phyloP scores from a whole-genome alignment of 1,139 yeast genomes.

The Arxiozyma bovina region DNA sequence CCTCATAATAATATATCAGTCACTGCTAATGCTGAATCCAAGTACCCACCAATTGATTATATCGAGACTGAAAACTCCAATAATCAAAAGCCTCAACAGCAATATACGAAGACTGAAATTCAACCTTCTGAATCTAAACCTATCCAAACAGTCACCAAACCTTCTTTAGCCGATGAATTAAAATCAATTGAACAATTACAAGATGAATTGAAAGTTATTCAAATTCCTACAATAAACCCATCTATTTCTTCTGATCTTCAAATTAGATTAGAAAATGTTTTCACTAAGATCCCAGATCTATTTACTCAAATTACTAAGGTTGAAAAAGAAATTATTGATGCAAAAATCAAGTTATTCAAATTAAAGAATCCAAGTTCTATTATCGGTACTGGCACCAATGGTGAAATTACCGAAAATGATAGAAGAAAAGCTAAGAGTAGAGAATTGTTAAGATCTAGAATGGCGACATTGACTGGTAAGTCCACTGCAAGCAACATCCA shows the following conservation, averaged over 20 bases:
- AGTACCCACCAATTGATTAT: slow-evolving; percentile 7
- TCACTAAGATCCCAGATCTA: slow-evolving; percentile 62
- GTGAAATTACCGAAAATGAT: slow-evolving; percentile 74
- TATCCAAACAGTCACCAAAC: slow-evolving; percentile 21
- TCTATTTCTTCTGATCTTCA: slow-evolving; percentile 26
- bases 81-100: not conserved
- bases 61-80: not conserved
- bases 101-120: not conserved
- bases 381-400: slow-evolving; percentile 77
- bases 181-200: slow-evolving; percentile 59
- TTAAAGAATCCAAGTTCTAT: slow-evolving; percentile 59
- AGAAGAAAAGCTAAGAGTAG: slow-evolving; percentile 69
- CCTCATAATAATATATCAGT: not conserved
- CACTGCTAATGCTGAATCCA: slow-evolving; percentile 7
- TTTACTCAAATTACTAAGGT: slow-evolving; percentile 52
- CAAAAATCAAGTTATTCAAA: slow-evolving; percentile 57
- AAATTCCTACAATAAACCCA: slow-evolving; percentile 26
- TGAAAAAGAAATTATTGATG: slow-evolving; percentile 60
- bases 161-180: slow-evolving; percentile 9
- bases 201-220: slow-evolving; percentile 41
- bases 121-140: not conserved
- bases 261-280: slow-evolving; percentile 36
- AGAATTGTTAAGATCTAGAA: slow-evolving; percentile 68
- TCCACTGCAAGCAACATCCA: slow-evolving; percentile 41
- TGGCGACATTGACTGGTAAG: slow-evolving; percentile 88